Base-by-base conservation (phyloP, 2,329 filamentous ascomycete species). In the Pseudocercospora vitis region DNA sequence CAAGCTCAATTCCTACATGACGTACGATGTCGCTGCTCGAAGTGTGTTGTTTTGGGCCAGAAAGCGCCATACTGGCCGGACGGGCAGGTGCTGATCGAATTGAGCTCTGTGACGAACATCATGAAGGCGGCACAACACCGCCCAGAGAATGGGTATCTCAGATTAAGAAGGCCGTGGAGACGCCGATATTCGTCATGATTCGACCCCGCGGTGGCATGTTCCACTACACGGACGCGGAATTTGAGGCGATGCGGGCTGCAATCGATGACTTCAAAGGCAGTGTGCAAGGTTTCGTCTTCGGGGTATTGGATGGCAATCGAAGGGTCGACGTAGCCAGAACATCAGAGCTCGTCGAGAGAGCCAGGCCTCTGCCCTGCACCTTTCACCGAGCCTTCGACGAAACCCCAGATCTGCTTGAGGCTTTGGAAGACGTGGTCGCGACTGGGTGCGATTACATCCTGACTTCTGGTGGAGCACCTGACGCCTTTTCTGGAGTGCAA, bases 341-440 rank as follows among this genome's bases (percentile, higher is more conserved):
- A 44, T 59, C 53, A 18, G 65, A 72, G 42, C 63, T 81, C 4
- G 72, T 82, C 0, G 50, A 63, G 9, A 56, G 71, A 2, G 77
- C 78, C 1, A 62, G 57, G 2, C 70, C 72, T 3, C 61, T 72
- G 21, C 74, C 75, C 2, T 81, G 78, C 61, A 81, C 79, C 2
- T 82, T 82, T 48, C 79, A 82, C 61, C 72, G 78, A 6, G 80
- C 79, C 0, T 78, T 82, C 57, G 80, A 82, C 60, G 59, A 70
- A 35, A 70, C 75, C 0, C 29, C 37, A 3, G 64, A 71, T 57
- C 48, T 65, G 9, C 52, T 62, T 0, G 48, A 61, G 39, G 73
- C 68, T 1, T 60, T 75, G 7, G 64, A 72, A 7, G 66, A 67
- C 14, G 65, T 79, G n/a, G 63, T 73, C 0, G 52, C 46, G 1